These are phyloP conservation scores for Hordeum vulgare DNA, from an alignment of 176 grass and related monocot species.

Conservation along the genomic window DNA sequence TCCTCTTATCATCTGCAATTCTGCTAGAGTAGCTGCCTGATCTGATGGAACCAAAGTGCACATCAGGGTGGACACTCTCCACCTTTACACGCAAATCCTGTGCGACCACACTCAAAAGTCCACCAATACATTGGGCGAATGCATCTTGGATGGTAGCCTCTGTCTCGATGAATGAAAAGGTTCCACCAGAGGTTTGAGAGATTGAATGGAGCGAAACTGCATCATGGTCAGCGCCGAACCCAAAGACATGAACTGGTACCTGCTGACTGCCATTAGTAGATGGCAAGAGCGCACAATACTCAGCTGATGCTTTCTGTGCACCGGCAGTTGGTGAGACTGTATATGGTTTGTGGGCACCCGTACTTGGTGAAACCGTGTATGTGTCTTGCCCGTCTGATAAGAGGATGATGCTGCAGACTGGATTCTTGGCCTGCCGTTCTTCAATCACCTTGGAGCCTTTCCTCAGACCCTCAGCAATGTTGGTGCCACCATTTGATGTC, in stretches of 20 bases:
- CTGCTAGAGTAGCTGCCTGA: conserved; percentile 76
- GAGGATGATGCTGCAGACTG: conserved; percentile 91
- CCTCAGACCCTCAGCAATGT: conserved; percentile 83
- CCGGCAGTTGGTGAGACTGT: not conserved
- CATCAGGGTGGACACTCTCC: conserved; percentile 49
- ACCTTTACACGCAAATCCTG: conserved; percentile 62
- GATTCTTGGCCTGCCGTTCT: conserved; percentile 84
- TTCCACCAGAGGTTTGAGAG: conserved; percentile 80
- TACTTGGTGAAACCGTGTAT: conserved; percentile 56
- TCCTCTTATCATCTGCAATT: conserved; percentile 43
- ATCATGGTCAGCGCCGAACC: conserved; percentile 89
- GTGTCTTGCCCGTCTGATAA: conserved; percentile 92
- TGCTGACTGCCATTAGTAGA: conserved; percentile 36
- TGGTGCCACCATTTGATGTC: conserved; percentile 72
- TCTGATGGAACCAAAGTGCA: conserved; percentile 59
- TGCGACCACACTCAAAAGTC: conserved; percentile 78
- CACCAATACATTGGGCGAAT: conserved; percentile 92
- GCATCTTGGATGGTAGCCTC: conserved; percentile 90
- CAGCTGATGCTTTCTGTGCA: conserved; percentile 24
- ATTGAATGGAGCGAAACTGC: conserved; percentile 69
- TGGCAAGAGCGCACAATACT: conserved; percentile 69
- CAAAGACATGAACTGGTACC: conserved; percentile 84
- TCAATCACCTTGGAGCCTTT: conserved; percentile 89
- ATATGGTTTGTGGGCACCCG: conserved; percentile 28
- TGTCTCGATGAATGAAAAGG: conserved; percentile 91